phyloP scores from a whole-genome alignment of 2,329 filamentous ascomycete species.

The Talaromyces sp. region DNA sequence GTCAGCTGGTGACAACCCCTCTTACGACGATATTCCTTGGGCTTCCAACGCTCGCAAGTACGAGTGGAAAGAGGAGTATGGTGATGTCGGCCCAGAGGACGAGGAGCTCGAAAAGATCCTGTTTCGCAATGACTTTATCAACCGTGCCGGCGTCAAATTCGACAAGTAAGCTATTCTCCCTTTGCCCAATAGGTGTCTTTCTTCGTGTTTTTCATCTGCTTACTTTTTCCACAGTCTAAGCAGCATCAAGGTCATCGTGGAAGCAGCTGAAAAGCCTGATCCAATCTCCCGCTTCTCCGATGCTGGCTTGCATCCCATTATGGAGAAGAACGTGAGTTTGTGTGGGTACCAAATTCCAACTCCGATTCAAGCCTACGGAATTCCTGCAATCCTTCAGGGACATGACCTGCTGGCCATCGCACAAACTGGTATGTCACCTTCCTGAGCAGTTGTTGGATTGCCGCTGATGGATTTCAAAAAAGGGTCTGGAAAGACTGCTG shows the following conservation, averaged over 20 bases:
- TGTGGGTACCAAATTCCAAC: slow-evolving; percentile 69
- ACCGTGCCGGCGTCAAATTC: slow-evolving; percentile 58
- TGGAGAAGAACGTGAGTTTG: slow-evolving; percentile 70
- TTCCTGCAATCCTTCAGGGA: slow-evolving; percentile 71
- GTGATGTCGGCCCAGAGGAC: slow-evolving; percentile 72
- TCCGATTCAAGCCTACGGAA: slow-evolving; percentile 78
- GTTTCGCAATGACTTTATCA: slow-evolving; percentile 56
- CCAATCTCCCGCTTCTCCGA: slow-evolving; percentile 60
- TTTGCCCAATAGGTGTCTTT: not conserved
- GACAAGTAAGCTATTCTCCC: slow-evolving; percentile 48
- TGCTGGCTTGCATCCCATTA: slow-evolving; percentile 77
- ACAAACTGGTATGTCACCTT: slow-evolving; percentile 70
- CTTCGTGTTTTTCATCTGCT: not conserved
- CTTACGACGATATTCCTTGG: slow-evolving; percentile 35
- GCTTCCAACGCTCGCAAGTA: slow-evolving; percentile 62
- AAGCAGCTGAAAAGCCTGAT: slow-evolving; percentile 44
- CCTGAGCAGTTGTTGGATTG: not conserved
- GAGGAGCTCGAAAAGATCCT: slow-evolving; percentile 68
- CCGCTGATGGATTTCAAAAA: not conserved
- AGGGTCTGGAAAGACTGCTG: slow-evolving; percentile 96
- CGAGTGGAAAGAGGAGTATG: slow-evolving; percentile 78
- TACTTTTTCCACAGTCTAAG: slow-evolving; percentile 33
- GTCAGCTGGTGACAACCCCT: slow-evolving; percentile 18
- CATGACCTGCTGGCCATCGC: slow-evolving; percentile 83
- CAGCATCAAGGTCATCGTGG: slow-evolving; percentile 47